Percentiles rank a stretch among this genome's conserved stretches.
Evolutionary conservation across 1,284 basidiomycete genomes (phyloP).

Genomic region (Papiliotrema terrestris): DNA sequence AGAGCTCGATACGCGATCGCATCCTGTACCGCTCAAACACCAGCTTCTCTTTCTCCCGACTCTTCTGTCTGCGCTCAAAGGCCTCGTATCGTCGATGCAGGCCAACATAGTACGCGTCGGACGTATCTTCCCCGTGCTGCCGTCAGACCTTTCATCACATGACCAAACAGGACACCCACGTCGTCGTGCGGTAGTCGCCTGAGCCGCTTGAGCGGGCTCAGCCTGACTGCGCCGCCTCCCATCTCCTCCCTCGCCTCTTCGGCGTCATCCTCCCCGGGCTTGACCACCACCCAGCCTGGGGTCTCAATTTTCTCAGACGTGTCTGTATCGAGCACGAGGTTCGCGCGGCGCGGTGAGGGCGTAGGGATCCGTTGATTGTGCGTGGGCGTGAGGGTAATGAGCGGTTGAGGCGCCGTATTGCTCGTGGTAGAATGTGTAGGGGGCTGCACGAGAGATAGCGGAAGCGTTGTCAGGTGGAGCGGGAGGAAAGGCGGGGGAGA

Average conservation of each 20-base stretch:
- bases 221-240: not conserved
- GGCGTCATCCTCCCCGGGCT: constrained; percentile 37
- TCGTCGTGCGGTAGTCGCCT: constrained; percentile 55
- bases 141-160: not conserved
- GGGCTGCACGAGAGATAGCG: constrained; percentile 22
- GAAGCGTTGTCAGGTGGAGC: constrained; percentile 64
- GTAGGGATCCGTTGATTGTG: not conserved
- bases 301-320: constrained; percentile 36
- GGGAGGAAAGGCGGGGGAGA: constrained; percentile 62
- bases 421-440: constrained; percentile 4
- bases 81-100: constrained; percentile 81
- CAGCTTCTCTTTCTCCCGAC: constrained; percentile 84
- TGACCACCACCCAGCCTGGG: constrained; percentile 36
- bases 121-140: constrained; percentile 66
- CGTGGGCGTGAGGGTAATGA: constrained; percentile 19
- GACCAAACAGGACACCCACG: constrained; percentile 52
- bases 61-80: constrained; percentile 76
- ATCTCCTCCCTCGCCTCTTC: constrained; percentile 43
- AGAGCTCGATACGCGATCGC: constrained; percentile 78
- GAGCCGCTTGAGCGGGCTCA: constrained; percentile 29
- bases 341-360: not conserved
- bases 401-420: constrained; percentile 6
- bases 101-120: constrained; percentile 77
- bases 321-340: not conserved
- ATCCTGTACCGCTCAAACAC: constrained; percentile 88